phyloP scores from a whole-genome alignment of 257 asterid genomes.

The Hygrophila difformis region DNA sequence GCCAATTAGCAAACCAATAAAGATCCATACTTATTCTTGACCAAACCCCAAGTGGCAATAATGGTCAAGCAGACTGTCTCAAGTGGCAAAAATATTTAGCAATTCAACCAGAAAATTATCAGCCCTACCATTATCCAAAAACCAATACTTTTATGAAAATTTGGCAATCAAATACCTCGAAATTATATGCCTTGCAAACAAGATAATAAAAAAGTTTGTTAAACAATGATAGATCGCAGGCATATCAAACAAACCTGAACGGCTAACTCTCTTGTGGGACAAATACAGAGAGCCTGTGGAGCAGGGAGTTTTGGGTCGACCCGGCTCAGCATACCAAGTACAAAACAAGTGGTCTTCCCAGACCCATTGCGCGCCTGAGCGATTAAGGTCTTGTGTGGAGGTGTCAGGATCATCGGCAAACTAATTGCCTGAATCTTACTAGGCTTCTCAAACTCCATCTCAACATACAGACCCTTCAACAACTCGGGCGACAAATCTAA shows the following conservation, averaged over 20 bases:
- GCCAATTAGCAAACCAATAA: too few species aligned
- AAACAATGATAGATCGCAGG: background rate
- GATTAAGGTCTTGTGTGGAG: constrained; percentile 70
- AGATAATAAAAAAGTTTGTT: too few species aligned
- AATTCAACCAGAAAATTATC: too few species aligned
- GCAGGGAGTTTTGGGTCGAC: constrained; percentile 50
- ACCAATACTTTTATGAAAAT: too few species aligned
- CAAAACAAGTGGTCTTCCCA: constrained; percentile 96
- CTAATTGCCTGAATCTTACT: constrained; percentile 78
- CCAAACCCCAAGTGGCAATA: too few species aligned
- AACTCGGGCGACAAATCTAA: constrained; percentile 60
- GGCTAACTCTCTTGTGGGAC: constrained; percentile 95
- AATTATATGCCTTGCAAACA: background rate
- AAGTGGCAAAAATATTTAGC: too few species aligned
- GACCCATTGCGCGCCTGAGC: constrained; percentile 99
- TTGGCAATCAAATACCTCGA: background rate
- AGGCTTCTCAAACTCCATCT: constrained; percentile 79
- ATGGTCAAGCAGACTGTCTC: too few species aligned
- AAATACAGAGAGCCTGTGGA: constrained; percentile 95
- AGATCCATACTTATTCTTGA: too few species aligned
- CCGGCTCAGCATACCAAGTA: constrained; percentile 96
- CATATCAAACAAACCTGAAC: constrained; percentile 53
- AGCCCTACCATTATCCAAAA: too few species aligned
- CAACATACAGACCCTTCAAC: constrained; percentile 73
- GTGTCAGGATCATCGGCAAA: constrained; percentile 90